Base-by-base conservation (phyloP, 2,329 filamentous ascomycete species). In the Westerdykella aurantiaca region DNA sequence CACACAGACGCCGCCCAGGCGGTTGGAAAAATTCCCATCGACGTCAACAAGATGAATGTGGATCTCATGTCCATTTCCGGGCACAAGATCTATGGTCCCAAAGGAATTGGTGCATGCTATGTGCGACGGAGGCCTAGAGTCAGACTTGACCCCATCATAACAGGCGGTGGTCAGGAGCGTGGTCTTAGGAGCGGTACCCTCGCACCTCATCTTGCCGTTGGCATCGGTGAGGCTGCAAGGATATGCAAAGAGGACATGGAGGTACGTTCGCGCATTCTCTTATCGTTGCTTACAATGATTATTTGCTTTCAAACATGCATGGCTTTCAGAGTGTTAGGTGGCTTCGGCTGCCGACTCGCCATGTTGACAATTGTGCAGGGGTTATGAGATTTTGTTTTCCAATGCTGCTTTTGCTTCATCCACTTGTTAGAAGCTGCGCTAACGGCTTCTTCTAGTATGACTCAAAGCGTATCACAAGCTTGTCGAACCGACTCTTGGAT, bases 1-100 rank as follows among this genome's bases (percentile, higher is more conserved):
- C 93, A 98, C 72, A 95, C 89, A 18, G 93, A 98, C 68, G 93
- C 79, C 41, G 93, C 93, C 1, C 93, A 98, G 72, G 93, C 93
- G 13, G 90, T 97, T n/a, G 93, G 93, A 63, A 98, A 98, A 76
- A 96, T 98, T 39, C 88, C 90, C 0, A 74, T 98, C 38, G 89
- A 96, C 60, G 93, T 98, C 62, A 96, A 97, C 69, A 86, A 88
- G 69, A 91, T 95, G 88, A 94, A 96, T 69, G 85, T 98, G 52
- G 93, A 98, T 66, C 73, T 98, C 63, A 96, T 98, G 91, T 97
- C 91, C 23, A 96, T 98, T 48, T 97, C 93, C 7, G 90, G 88
- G 23, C 93, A 98, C 73, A 98, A 98, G 72, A 95, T 98, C 43
- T 98, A 98, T 65, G 93, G 93, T 21, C 93, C 93, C 42, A 98